Conservation (phyloP, 176 grass and related monocot species). For the Phoenix roebelenii region DNA sequence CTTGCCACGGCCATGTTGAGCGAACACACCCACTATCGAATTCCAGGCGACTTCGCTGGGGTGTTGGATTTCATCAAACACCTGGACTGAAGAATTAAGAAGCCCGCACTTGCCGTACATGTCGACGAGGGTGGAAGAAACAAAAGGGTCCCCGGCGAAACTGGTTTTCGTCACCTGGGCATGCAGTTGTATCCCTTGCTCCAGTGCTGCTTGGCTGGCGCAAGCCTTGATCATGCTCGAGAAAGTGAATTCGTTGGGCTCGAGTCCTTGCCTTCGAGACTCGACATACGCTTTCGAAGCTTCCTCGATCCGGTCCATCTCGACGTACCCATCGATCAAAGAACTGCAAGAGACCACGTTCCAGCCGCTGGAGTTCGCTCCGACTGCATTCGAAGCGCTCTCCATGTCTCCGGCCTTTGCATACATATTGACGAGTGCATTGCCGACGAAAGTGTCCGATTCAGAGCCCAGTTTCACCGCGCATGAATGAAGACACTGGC, state of each 20-base stretch:
- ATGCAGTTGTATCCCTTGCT: too few relatives aligned
- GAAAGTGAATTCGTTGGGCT: too few relatives aligned
- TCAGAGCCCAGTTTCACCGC: conserved; percentile 10
- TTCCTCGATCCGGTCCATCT: conserved; percentile 16
- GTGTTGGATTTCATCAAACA: too few relatives aligned
- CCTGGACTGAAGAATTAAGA: too few relatives aligned
- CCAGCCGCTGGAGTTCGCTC: conserved; percentile 28
- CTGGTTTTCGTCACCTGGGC: too few relatives aligned
- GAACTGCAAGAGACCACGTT: conserved; percentile 60
- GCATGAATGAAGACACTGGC: conserved; percentile 12
- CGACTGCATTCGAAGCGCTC: conserved; percentile 25
- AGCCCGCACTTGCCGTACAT: too few relatives aligned
- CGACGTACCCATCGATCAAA: conserved; percentile 50
- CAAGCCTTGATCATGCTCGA: conserved; percentile 38
- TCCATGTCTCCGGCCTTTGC: conserved; percentile 48
- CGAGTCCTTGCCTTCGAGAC: too few relatives aligned
- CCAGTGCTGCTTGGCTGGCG: too few relatives aligned
- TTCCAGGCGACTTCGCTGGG: too few relatives aligned
- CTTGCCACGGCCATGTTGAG: conserved; percentile 47
- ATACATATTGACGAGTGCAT: conserved; percentile 37
- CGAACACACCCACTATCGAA: not conserved
- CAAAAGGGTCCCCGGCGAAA: too few relatives aligned
- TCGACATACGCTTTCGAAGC: too few relatives aligned
- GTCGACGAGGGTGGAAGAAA: too few relatives aligned
- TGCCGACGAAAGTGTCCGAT: conserved; percentile 31